Evolutionary conservation across 768 basidiomycete genomes (phyloP).

Genomic region (Agaricus blazei): DNA sequence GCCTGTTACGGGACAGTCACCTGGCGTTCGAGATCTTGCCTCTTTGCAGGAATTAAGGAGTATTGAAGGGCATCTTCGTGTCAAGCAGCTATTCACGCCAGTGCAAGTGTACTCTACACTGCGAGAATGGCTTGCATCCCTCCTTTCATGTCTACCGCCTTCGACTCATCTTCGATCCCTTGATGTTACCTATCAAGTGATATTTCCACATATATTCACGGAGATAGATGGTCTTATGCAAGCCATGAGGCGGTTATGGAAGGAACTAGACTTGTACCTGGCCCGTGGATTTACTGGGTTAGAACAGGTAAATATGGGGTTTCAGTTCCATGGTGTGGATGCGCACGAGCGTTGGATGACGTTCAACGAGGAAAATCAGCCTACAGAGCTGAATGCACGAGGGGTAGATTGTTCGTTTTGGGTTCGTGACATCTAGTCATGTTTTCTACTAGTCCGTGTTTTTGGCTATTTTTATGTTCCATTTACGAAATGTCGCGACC

Average conservation of each 20-base stretch:
- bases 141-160: neutral
- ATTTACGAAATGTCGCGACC: neutral
- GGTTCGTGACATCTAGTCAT: constrained; percentile 8
- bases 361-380: constrained; percentile 6
- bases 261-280: constrained; percentile 2
- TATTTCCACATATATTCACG: neutral
- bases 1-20: neutral
- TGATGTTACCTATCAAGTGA: constrained; percentile 1
- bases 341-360: constrained; percentile 5
- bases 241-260: neutral
- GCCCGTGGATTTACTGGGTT: neutral
- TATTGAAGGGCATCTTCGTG: neutral
- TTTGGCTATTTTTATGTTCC: neutral
- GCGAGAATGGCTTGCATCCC: neutral
- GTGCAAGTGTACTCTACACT: neutral
- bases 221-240: neutral
- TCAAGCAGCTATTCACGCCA: neutral
- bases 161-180: neutral
- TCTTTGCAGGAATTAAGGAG: neutral
- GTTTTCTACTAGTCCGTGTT: neutral
- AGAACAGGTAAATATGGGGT: constrained; percentile 4
- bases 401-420: constrained; percentile 9
- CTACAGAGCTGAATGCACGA: neutral
- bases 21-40: neutral
- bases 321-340: constrained; percentile 4